Base-by-base conservation (phyloP, 192 early-diverging fungal genomes). In the Gryganskiella cystojenkinii region DNA sequence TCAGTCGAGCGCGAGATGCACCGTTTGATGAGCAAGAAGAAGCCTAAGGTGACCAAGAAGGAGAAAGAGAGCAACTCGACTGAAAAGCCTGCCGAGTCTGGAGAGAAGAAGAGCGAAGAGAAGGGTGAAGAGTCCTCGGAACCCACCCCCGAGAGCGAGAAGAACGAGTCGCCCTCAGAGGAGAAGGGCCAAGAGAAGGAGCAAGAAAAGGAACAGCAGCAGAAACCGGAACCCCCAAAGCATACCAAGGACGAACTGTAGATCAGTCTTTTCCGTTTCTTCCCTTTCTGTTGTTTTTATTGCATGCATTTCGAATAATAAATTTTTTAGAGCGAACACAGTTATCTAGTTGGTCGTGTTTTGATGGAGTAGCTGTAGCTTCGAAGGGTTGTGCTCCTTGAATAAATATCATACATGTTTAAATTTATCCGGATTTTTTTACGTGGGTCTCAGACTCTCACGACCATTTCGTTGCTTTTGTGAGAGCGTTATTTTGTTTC, bases 11-110 rank as follows among this genome's bases (percentile, higher is more conserved):
- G 72, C 2, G 84, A 81, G 40, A 73, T 90, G 68, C 67, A 84
- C 44, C 83, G 79, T 27, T 74, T 91, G 64, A 73, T 89, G 43
- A 82, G 71, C 61, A 89, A 87, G 74, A 90, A 89, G 82, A 81
- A 84, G 63, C 83, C 84, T 40, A 88, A 86, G 79, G 83, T 83
- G 47, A 44, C 70, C n/a, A 82, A 83, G 74, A 78, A 68, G 72
- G 56, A 56, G 61, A 53, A 57, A 20, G 79, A 78, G 56, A 54
- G 54, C 17, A 61, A 42, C 42, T 54, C 58, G 51, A 79, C 44
- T 25, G 71, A 79, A 37, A 51, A 55, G 42, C 65, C 54, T 10
- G 69, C 76, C 28, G 56, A 83, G 68, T 54, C 62, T n/a, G n/a
- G n/a, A 22, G 68, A 71, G 25, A 74, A 44, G 7, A 47, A 45